Evolutionary conservation across 2,329 filamentous ascomycete genomes (phyloP), one percentile per base, ranked within the genome.

Genomic region (Aureobasidium namibiae): DNA sequence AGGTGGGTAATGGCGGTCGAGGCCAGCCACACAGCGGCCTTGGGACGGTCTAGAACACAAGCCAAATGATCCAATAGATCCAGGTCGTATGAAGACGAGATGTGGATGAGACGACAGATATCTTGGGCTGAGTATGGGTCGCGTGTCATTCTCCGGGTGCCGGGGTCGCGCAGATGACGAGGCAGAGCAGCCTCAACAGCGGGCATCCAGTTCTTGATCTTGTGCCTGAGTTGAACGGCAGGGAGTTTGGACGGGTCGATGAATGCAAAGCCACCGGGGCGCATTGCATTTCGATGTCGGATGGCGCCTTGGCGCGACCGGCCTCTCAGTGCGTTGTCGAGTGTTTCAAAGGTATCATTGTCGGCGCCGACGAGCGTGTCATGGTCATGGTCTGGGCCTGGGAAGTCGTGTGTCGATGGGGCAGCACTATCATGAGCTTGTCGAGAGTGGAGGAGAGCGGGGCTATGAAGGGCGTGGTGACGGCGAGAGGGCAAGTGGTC

Each of bases 21-120:
- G 14, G 74, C 70, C 26, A 78, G 68, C 77, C 77, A 79, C 14
- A 77, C 67, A 3, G 75, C 72, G 24, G 72, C 69, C 58, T 69
- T 68, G 76, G 76, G 79, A 42, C 75, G 69, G 18, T 70, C 68
- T 61, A 75, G 67, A 1, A 67, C 64, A 26, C 75, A 52, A 2
- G 71, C 76, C 2, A 79, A 61, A 57, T 76, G 63, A 54, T 65
- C 67, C 18, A 79, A 65, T 8, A 78, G 62, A 60, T 78, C 74
- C 8, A 73, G 44, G 8, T 36, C 8, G 16, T 58, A 23, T 1
- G 42, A 29, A 24, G 54, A 31, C n/a, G 54, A 41, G n/a, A 57
- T 38, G 33, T 57, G 41, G 23, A 57, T 24, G 16, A 57, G 48
- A n/a, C 54, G 42, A 23, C 54, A 48, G 23, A 57, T 57, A 33